Evolutionary conservation across 2,329 filamentous ascomycete species (phyloP), one percentile per base, ranked within the genome.

Genomic region (Massarina eburnea): DNA sequence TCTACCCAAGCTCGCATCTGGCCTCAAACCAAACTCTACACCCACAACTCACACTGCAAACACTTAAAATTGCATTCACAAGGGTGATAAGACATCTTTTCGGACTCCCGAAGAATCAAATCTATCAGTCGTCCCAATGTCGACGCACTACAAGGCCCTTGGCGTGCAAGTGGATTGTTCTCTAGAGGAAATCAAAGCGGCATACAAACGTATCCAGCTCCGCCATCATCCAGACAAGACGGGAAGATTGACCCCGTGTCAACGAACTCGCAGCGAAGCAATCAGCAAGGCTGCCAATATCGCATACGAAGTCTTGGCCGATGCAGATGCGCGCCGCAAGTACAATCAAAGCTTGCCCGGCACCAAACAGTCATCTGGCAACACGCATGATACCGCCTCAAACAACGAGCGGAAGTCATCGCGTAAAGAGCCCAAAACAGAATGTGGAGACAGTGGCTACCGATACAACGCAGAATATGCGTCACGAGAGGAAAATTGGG

Each of bases 171-270:
- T 8, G 5, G 10, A 8, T 17, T 32, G 27, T 12, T 33, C 39
- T 3, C 17, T 69, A 49, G 39, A 42, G 26, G 4, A 42, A 10
- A 39, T 43, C 21, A 37, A 32, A 18, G 6, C 15, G 6, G 33
- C 41, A 26, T 43, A 43, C 26, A 24, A 33, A 17, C 17, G n/a
- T n/a, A 19, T 43, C 14, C 41, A 37, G 34, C 24, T 43, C 12
- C 15, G 14, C 5, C 20, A 38, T 17, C 41, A 43, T n/a, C 41
- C 41, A n/a, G 41, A 43, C 34, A 38, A 43, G 24, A 38, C 41
- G 3, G 14, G 24, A 18, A 8, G 4, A 2, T 15, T 38, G 4
- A 24, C 41, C 3, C 24, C 2, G 15, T 15, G 14, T 10, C 14
- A 38, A 21, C 41, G 24, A 8, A 21, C 7, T n/a, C 15, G 4